Evolutionary conservation across 2,329 filamentous ascomycete species (phyloP).

Genomic region (Talaromyces sp.): DNA sequence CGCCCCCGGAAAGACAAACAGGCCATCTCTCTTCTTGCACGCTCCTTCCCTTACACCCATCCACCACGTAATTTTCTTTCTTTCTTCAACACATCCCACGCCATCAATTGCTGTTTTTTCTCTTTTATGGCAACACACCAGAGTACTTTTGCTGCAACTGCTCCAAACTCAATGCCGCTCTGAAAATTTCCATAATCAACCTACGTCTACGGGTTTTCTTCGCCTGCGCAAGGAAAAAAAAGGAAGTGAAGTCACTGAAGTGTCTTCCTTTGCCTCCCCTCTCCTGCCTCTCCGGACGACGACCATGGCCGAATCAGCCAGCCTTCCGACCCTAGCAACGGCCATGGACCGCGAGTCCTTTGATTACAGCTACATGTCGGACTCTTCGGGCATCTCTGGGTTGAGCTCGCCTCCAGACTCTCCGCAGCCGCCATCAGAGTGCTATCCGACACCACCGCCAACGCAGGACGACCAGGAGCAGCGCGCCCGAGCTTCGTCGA

Average conservation of each 20-base stretch:
- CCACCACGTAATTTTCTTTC: slow-evolving; percentile 5
- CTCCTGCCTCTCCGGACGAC: background rate
- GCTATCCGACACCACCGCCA: slow-evolving; percentile 41
- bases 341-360: slow-evolving; percentile 11
- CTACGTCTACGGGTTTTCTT: background rate
- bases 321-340: slow-evolving; percentile 1
- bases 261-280: slow-evolving; percentile 6
- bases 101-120: slow-evolving; percentile 1
- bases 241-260: background rate
- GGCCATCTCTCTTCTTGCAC: slow-evolving; percentile 11
- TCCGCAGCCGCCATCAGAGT: slow-evolving; percentile 33
- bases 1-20: background rate
- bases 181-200: background rate
- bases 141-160: background rate
- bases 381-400: slow-evolving; percentile 35
- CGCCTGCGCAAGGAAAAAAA: background rate
- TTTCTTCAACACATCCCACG: background rate
- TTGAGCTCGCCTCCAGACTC: slow-evolving; percentile 41
- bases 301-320: slow-evolving; percentile 13
- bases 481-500: slow-evolving; percentile 34
- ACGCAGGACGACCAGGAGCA: slow-evolving; percentile 30
- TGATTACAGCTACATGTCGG: slow-evolving; percentile 21
- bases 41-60: slow-evolving; percentile 18
- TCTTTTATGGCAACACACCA: background rate
- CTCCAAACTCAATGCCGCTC: background rate